A percentile compares a stretch with the other conserved stretches of the same genome.
Evolutionary conservation across 2,329 filamentous ascomycete species (phyloP).

Genomic region (Thielaviopsis populi): DNA sequence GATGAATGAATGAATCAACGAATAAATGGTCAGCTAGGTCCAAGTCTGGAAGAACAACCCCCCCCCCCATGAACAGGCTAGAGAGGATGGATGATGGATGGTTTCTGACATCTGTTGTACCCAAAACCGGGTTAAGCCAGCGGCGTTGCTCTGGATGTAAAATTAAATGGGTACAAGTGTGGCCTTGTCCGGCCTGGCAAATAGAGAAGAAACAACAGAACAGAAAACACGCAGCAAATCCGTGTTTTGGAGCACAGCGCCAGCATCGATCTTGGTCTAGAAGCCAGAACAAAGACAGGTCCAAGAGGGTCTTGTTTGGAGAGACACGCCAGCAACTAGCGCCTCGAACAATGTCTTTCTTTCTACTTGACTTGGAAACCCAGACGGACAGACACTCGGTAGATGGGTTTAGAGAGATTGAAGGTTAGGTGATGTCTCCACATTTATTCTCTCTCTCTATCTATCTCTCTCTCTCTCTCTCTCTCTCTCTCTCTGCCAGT

Average conservation of each 20-base stretch:
- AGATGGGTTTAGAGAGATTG: not conserved
- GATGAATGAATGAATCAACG: too few species aligned
- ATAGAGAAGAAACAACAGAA: not conserved
- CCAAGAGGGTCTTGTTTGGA: not conserved
- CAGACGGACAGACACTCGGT: not conserved
- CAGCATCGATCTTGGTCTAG: not conserved
- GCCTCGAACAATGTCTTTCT: not conserved
- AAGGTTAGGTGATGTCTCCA: not conserved
- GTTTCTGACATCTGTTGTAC: too few species aligned
- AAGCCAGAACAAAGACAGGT: not conserved
- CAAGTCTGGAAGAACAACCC: too few species aligned
- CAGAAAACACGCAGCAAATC: not conserved
- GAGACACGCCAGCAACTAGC: not conserved
- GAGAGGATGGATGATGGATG: too few species aligned
- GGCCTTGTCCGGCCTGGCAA: too few species aligned
- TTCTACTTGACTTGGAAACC: not conserved
- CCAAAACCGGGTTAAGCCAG: too few species aligned
- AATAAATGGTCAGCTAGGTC: too few species aligned
- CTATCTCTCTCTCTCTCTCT: too few species aligned
- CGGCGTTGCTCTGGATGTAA: too few species aligned
- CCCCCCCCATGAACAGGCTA: too few species aligned
- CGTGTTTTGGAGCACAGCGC: not conserved
- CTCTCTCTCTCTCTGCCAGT: too few species aligned
- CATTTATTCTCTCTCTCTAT: not conserved
- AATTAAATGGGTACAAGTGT: too few species aligned